These are phyloP conservation scores for Berkeleyomyces basicola DNA, from an alignment of 2,329 filamentous ascomycete genomes.

Conservation along the genomic window DNA sequence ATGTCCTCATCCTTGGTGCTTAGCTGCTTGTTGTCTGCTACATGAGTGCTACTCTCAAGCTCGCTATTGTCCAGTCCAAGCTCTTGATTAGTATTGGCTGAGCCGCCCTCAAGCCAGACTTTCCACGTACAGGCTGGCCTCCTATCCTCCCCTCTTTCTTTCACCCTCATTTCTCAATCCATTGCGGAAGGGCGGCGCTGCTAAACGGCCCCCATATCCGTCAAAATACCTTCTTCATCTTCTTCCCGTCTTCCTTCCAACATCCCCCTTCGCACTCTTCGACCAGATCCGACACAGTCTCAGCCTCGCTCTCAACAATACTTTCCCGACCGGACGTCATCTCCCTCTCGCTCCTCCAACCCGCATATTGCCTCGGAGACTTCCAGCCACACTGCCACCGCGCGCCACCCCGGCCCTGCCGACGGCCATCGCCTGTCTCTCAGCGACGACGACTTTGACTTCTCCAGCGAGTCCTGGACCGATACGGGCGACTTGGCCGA, in stretches of 20 bases:
- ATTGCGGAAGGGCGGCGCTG: constrained; percentile 53
- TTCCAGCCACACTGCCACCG: neutral
- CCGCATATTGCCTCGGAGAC: constrained; percentile 19
- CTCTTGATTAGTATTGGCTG: neutral
- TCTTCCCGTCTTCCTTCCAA: constrained; percentile 57
- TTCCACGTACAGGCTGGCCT: neutral
- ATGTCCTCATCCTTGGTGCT: neutral
- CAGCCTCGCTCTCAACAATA: neutral
- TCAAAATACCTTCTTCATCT: constrained; percentile 71
- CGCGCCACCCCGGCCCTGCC: neutral
- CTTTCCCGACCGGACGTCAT: neutral
- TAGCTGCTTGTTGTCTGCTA: neutral
- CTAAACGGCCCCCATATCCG: constrained; percentile 55
- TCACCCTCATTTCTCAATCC: constrained; percentile 18
- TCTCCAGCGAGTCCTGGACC: constrained; percentile 60
- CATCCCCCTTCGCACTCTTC: constrained; percentile 71
- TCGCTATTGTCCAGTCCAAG: neutral
- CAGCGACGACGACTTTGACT: constrained; percentile 33
- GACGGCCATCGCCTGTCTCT: neutral
- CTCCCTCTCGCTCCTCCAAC: constrained; percentile 26
- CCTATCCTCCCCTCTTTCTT: constrained; percentile 15
- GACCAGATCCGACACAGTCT: constrained; percentile 15
- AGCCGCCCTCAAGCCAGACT: neutral
- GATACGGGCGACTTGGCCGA: constrained; percentile 92
- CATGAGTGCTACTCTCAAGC: neutral